Base-by-base conservation (phyloP, 2,329 filamentous ascomycete species). In the Aspergillus sclerotialis region DNA sequence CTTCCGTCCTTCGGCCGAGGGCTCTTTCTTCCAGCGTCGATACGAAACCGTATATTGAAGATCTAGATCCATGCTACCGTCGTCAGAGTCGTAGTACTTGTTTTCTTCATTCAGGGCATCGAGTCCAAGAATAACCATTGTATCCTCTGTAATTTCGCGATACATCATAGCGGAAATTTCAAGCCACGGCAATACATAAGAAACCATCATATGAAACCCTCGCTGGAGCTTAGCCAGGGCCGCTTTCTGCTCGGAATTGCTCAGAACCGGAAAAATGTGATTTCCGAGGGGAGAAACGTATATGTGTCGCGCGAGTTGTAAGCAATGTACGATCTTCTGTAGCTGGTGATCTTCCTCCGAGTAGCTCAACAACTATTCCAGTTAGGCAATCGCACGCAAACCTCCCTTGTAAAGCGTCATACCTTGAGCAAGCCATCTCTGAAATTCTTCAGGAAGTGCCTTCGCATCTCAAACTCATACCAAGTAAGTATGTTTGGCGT, bases 131-230 rank as follows among this genome's bases (percentile, higher is more conserved):
- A 74, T 50, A 49, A 58, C 46, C 27, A 64, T 56, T 17, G 61
- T 63, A 28, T 67, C 58, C 38, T 64, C 60, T n/a, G 63, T 63
- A 11, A 75, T 37, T 16, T 68, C 59, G 27, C 58, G 61, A 23
- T 61, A 57, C 13, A 75, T 52, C 4, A 70, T 57, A 14, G 60
- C 57, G 1, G 65, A 66, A 24, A 70, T 61, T 2, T 46, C 39
- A 13, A 52, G 49, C 42, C 62, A 60, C 4, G 60, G 65, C 7
- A 75, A 46, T 11, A 65, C 64, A 43, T 72, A 68, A 16, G 63
- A 58, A 37, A 72, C 65, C 18, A 69, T 58, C 7, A 67, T 64
- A 36, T 72, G 62, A 14, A 74, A 56, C 19, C 62, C 60, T 24
- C 60, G 54, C 21, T 55, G 56, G 24, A 73, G 58, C 36, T 59